phyloP scores from a whole-genome alignment of 1,284 basidiomycete genomes.

The Ustilago crameri region DNA sequence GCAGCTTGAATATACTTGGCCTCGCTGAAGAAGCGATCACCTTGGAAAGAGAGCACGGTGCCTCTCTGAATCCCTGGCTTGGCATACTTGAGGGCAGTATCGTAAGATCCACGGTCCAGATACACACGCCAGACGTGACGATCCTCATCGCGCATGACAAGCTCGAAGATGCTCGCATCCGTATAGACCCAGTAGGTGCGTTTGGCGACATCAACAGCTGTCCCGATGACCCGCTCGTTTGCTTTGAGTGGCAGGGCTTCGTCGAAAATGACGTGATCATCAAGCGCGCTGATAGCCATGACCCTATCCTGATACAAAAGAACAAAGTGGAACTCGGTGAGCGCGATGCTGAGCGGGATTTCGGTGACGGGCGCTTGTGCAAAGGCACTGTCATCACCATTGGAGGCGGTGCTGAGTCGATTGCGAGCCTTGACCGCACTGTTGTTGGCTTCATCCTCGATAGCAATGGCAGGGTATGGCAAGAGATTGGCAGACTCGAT shows the following conservation, averaged over 20 bases:
- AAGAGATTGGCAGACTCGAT: constrained; percentile 76
- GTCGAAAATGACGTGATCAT: constrained; percentile 85
- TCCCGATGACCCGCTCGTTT: constrained; percentile 58
- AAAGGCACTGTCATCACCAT: constrained; percentile 22
- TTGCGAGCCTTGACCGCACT: constrained; percentile 19
- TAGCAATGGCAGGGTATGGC: constrained; percentile 59
- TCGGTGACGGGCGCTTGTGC: constrained; percentile 41
- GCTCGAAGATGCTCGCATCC: constrained; percentile 86
- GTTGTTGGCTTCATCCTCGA: constrained; percentile 22
- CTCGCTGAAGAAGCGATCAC: constrained; percentile 82
- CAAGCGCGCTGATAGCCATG: constrained; percentile 80
- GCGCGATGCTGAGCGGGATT: constrained; percentile 75
- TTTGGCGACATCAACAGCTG: constrained; percentile 78
- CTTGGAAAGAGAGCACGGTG: constrained; percentile 84
- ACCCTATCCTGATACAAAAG: constrained; percentile 85
- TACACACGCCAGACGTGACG: constrained; percentile 94
- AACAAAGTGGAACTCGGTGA: constrained; percentile 93
- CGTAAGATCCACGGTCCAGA: constrained; percentile 80
- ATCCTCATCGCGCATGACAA: constrained; percentile 87
- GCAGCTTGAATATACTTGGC: constrained; percentile 90
- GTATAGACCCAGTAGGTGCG: constrained; percentile 96
- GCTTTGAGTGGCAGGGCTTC: constrained; percentile 71
- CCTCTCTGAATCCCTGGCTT: constrained; percentile 88
- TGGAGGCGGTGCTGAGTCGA: constrained; percentile 27
- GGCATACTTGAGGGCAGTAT: constrained; percentile 81